Evolutionary conservation across 1,139 yeast species (phyloP).

Genomic region (Meyerozyma elateridarum): DNA sequence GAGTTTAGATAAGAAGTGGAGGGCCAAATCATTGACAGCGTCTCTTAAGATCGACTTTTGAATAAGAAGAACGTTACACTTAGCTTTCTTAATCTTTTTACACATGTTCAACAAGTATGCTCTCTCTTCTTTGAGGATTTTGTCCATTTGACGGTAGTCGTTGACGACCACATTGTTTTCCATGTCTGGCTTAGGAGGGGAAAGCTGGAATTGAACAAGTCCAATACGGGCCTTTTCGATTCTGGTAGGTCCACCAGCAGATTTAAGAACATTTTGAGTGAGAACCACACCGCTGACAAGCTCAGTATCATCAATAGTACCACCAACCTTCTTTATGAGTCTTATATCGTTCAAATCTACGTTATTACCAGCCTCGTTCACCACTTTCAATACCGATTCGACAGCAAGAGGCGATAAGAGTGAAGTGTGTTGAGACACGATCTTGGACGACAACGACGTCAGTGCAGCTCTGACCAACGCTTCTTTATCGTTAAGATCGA

Average conservation of each 20-base stretch:
- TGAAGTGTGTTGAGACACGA: conserved; percentile 86
- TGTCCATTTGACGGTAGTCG: conserved; percentile 98
- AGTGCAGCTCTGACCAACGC: conserved; percentile 87
- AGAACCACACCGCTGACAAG: conserved; percentile 89
- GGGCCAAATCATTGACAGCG: conserved; percentile 94
- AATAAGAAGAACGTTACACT: conserved; percentile 88
- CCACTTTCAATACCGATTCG: conserved; percentile 81
- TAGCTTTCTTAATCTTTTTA: conserved; percentile 93
- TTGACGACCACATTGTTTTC: conserved; percentile 96
- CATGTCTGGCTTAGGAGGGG: conserved; percentile 99
- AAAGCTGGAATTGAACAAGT: conserved; percentile 88
- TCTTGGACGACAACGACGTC: conserved; percentile 89
- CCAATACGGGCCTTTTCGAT: conserved; percentile 93
- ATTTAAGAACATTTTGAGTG: conserved; percentile 83
- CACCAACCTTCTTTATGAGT: conserved; percentile 89
- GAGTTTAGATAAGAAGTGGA: conserved; percentile 88
- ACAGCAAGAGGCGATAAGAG: conserved; percentile 91
- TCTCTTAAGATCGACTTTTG: conserved; percentile 95
- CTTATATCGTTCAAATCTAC: conserved; percentile 89
- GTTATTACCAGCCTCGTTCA: conserved; percentile 46
- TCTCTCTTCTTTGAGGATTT: conserved; percentile 94
- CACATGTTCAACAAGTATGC: conserved; percentile 91
- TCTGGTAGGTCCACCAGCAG: conserved; percentile 95
- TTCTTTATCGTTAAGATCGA: conserved; percentile 72
- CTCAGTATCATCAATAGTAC: conserved; percentile 95